Evolutionary conservation across 768 basidiomycete species (phyloP).

Genomic region (Lyophyllum decastes): DNA sequence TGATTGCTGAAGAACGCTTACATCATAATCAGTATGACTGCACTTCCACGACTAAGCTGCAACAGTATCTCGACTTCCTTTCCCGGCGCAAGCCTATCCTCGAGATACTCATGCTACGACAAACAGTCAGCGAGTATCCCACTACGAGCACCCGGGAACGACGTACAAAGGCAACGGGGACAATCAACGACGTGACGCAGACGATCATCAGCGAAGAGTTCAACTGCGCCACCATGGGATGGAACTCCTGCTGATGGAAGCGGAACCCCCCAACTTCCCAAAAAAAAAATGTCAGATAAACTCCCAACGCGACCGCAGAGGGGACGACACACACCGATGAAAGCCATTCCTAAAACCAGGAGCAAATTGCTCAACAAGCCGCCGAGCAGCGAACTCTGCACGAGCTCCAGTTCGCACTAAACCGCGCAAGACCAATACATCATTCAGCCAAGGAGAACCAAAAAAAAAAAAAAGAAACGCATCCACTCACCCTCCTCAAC

Average conservation of each 20-base stretch:
- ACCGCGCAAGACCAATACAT: neutral
- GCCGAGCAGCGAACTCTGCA: conserved; percentile 53
- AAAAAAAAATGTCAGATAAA: neutral
- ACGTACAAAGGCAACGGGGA: conserved; percentile 63
- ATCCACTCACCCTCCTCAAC: conserved; percentile 31
- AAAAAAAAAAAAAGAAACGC: conserved; percentile 5
- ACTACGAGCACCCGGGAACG: conserved; percentile 1
- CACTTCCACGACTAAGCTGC: conserved; percentile 48
- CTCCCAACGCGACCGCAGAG: conserved; percentile 35
- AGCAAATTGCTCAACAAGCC: conserved; percentile 69
- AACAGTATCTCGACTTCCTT: conserved; percentile 42
- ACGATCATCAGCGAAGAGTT: conserved; percentile 70
- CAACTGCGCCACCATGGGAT: conserved; percentile 59
- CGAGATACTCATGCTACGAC: conserved; percentile 34
- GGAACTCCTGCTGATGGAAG: conserved; percentile 54
- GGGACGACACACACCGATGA: conserved; percentile 70
- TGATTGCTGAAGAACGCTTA: conserved; percentile 20
- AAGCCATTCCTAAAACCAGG: conserved; percentile 80
- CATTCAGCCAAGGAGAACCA: neutral
- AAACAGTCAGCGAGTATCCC: conserved; percentile 9
- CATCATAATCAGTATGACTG: conserved; percentile 47
- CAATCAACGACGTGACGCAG: conserved; percentile 67
- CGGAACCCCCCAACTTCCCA: conserved; percentile 48
- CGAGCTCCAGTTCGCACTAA: conserved; percentile 53
- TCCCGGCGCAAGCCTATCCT: conserved; percentile 32